phyloP scores from a whole-genome alignment of 2,329 filamentous ascomycete genomes.

The Colletotrichum musae region DNA sequence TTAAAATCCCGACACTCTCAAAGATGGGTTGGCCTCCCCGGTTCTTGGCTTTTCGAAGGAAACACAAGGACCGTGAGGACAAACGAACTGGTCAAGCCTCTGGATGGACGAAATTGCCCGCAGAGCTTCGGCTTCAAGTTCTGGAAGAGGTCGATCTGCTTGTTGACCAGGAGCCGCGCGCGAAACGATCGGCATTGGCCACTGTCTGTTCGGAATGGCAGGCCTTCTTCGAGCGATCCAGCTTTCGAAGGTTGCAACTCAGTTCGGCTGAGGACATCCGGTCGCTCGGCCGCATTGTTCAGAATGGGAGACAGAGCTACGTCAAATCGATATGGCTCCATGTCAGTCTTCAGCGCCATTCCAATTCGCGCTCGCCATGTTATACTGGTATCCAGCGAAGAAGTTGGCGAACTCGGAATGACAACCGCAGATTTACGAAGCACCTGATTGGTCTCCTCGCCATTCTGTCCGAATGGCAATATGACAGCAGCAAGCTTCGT shows the following conservation, averaged over 20 bases:
- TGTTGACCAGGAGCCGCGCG: not conserved
- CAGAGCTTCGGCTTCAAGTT: not conserved
- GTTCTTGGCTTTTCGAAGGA: not conserved
- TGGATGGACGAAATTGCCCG: not conserved
- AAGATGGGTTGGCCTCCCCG: no score
- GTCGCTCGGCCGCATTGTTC: no score
- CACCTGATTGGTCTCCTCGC: not conserved
- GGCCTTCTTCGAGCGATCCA: not conserved
- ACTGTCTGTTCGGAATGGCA: slow-evolving; percentile 7
- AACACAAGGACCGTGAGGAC: no score
- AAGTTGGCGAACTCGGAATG: no score
- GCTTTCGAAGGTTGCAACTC: no score
- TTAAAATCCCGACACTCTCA: no score
- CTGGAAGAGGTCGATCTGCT: not conserved
- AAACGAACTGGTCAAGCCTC: not conserved
- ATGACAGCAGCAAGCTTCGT: not conserved
- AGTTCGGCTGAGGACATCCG: no score
- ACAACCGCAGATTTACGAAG: not conserved
- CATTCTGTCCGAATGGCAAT: not conserved
- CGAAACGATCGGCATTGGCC: not conserved
- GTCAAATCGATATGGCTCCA: not conserved
- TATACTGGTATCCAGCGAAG: no score
- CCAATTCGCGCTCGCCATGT: no score
- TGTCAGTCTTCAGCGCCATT: no score
- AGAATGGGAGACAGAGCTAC: not conserved